Evolutionary conservation across 768 basidiomycete species (phyloP), one percentile per base, ranked within the genome.

Genomic region (Pleurotus citrinopileatus): DNA sequence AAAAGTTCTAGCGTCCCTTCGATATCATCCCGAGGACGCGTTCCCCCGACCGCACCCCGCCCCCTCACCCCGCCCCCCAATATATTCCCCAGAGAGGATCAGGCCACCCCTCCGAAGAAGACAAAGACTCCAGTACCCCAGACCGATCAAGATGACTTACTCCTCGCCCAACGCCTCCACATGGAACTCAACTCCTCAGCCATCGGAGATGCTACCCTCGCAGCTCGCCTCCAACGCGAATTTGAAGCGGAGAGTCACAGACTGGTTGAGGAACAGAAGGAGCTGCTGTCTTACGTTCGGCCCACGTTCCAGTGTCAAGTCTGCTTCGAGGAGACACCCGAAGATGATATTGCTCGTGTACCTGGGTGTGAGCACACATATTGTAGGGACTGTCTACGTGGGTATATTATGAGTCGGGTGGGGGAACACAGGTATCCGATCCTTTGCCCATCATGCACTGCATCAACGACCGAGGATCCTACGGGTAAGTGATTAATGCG

Each of bases 361-460:
- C 71, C 73, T 3, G 60, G 52, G 0, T 83, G 81, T 56, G 57
- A 60, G 12, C 82, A 84, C 57, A 45, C 42, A 32, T 75, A 75
- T 60, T 84, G 81, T 59, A 62, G 82, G 46, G 55, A 63, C 2
- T 83, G 83, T 61, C 52, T 81, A 40, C 64, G 60, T 52, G 55
- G 47, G 3, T 70, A 74, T 44, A 65, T 77, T 9, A 51, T 57
- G 20, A 61, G 67, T 6, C 71, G 72, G 63, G 64, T 83, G 7
- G 64, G 69, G 3, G 77, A 78, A 17, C 73, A 70, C 40, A 72
- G 72, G 5, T 81, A 73, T 47, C 81, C 81, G 1, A 72, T 84
- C 42, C 48, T 75, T 2, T 83, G 81, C 62, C 83, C 81, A 0
- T 55, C 71, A 15, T 84, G 83, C 55, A 65, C 62, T n/a, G 61